A percentile compares a stretch with the other conserved stretches of the same genome.
phyloP scores from a whole-genome alignment of 75 land plant genomes.

The Pinus tabuliformis region DNA sequence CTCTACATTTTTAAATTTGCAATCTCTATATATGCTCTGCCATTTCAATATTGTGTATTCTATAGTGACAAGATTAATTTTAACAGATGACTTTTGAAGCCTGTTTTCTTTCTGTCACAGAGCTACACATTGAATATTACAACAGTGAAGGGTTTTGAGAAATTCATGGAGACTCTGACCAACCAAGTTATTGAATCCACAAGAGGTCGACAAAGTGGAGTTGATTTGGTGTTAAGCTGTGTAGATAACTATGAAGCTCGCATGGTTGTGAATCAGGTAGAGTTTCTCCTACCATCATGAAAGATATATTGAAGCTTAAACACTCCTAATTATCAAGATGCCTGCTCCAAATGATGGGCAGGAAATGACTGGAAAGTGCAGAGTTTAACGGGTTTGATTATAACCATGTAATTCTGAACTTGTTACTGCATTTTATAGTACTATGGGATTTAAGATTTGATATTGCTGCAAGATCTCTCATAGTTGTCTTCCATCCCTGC shows the following conservation, averaged over 20 bases:
- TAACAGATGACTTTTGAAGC: neutral
- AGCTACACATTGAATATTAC: constrained; percentile 95
- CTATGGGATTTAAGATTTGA: neutral
- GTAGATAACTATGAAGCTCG: constrained; percentile 99
- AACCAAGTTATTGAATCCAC: constrained; percentile 34
- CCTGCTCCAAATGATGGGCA: neutral
- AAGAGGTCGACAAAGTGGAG: constrained; percentile 56
- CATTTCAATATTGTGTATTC: neutral
- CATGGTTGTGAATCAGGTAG: constrained; percentile 98
- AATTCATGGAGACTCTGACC: constrained; percentile 71
- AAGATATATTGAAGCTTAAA: neutral
- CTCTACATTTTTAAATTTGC: too few species aligned
- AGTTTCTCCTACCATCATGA: neutral
- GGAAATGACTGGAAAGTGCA: neutral
- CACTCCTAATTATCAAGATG: neutral
- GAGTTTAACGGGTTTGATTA: neutral
- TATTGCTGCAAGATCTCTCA: neutral
- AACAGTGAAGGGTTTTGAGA: constrained; percentile 88
- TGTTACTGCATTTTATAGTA: neutral
- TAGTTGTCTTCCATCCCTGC: constrained; percentile 3
- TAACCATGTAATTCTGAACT: neutral
- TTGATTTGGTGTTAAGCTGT: constrained; percentile 97
- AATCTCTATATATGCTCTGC: neutral
- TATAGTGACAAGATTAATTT: neutral
- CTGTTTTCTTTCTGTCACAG: constrained; percentile 27